These are phyloP conservation scores for Daldinia decipiens DNA, from an alignment of 495 filamentous ascomycete genomes.

Conservation along the genomic window DNA sequence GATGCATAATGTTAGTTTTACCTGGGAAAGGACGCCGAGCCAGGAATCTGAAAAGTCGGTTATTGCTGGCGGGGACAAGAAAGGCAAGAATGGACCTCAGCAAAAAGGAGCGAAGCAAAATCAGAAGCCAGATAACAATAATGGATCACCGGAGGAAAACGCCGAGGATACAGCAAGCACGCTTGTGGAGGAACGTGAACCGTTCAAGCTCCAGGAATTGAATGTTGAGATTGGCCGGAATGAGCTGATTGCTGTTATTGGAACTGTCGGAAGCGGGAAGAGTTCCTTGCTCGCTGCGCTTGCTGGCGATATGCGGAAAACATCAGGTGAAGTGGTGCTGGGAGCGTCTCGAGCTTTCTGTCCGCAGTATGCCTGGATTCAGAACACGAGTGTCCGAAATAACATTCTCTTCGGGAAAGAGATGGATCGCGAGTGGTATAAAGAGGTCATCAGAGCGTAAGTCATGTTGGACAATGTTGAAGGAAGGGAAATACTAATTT, in stretches of 20 bases:
- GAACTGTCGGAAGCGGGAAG: constrained; percentile 90
- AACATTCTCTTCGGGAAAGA: constrained; percentile 94
- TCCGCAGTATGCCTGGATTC: constrained; percentile 97
- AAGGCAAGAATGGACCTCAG: constrained; percentile 47
- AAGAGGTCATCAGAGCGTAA: constrained; percentile 63
- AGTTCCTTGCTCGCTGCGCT: constrained; percentile 89
- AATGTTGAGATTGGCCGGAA: constrained; percentile 78
- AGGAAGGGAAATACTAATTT: constrained; percentile 16
- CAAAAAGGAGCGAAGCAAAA: constrained; percentile 57
- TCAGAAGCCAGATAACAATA: constrained; percentile 45
- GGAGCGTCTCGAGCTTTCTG: constrained; percentile 88
- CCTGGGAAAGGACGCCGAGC: constrained; percentile 84
- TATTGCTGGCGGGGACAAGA: constrained; percentile 46
- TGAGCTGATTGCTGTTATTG: constrained; percentile 91
- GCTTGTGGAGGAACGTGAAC: constrained; percentile 67
- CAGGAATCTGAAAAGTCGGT: constrained; percentile 63
- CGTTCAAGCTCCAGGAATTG: constrained; percentile 83
- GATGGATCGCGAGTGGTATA: constrained; percentile 72
- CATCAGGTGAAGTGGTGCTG: constrained; percentile 74
- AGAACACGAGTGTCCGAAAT: constrained; percentile 84
- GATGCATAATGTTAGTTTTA: constrained; percentile 80
- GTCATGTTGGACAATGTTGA: constrained; percentile 22
- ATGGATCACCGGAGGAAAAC: constrained; percentile 41
- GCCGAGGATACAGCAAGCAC: constrained; percentile 63
- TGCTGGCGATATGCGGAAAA: constrained; percentile 93